Percentiles rank a stretch among this genome's conserved stretches.
Conservation (phyloP, 257 asterid species). For the Solanum arcanum region DNA sequence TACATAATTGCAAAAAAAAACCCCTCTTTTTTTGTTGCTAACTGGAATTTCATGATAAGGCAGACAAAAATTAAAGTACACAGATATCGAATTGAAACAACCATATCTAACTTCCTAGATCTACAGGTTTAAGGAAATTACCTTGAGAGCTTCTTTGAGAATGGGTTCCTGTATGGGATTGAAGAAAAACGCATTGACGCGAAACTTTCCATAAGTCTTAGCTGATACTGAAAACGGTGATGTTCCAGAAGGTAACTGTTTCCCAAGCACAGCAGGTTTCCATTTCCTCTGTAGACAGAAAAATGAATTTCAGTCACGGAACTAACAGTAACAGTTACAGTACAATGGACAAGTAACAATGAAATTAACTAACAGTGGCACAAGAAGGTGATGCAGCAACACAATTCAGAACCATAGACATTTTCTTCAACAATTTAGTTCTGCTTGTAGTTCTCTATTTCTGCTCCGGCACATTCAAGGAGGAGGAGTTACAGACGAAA, state of each 20-base stretch:
- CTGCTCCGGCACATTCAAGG: neutral
- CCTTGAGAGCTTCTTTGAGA: constrained; percentile 57
- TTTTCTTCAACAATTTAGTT: neutral
- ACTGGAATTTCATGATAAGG: neutral
- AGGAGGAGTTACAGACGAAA: neutral
- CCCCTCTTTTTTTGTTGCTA: neutral
- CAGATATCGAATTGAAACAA: neutral
- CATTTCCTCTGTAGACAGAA: neutral
- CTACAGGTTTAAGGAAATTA: neutral
- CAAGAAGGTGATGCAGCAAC: neutral
- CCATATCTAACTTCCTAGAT: neutral
- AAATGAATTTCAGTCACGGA: neutral
- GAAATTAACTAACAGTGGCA: neutral
- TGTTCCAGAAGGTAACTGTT: neutral
- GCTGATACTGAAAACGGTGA: neutral
- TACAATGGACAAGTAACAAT: neutral
- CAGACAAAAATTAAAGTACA: neutral
- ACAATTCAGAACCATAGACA: neutral
- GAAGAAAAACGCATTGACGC: constrained; percentile 36
- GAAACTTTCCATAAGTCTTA: neutral
- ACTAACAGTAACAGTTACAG: neutral
- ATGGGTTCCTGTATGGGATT: constrained; percentile 35
- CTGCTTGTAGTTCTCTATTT: neutral
- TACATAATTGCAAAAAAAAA: neutral
- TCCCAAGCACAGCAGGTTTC: neutral